A percentile compares a stretch with the other conserved stretches of the same genome.
phyloP scores from a whole-genome alignment of 108 stramenopile genomes.

The Asterionellopsis glacialis region DNA sequence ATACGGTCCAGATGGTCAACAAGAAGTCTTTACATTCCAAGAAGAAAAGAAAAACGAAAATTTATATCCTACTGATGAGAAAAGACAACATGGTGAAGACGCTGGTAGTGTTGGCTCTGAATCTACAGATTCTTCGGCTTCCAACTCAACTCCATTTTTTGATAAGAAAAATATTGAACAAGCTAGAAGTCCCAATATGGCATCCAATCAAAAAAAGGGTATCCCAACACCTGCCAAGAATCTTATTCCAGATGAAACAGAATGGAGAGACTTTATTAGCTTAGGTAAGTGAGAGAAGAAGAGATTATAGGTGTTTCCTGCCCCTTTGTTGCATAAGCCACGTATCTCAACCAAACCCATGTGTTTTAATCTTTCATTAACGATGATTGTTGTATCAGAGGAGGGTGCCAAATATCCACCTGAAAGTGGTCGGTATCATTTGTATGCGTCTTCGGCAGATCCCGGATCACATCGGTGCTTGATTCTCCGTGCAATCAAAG shows the following conservation, averaged over 20 bases:
- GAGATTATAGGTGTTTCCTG: no score
- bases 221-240: conserved; percentile 13
- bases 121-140: no score
- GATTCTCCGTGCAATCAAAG: conserved; percentile 82
- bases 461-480: conserved; percentile 82
- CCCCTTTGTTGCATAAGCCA: no score
- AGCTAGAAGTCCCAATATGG: background rate
- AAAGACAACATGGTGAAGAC: no score
- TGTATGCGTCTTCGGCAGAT: conserved; percentile 72
- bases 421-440: conserved; percentile 69
- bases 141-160: no score
- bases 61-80: no score
- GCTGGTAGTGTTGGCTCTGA: no score
- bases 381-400: no score
- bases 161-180: background rate
- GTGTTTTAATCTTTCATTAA: no score
- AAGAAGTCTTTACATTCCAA: background rate
- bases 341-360: no score
- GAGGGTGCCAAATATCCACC: conserved; percentile 60
- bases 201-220: background rate
- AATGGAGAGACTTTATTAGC: conserved; percentile 56
- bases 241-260: conserved; percentile 34
- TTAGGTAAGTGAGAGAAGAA: conserved; percentile 11
- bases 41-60: background rate
- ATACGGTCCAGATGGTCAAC: no score